Percentiles rank a stretch among this genome's conserved stretches.
Evolutionary conservation across 495 filamentous ascomycete genomes (phyloP).

Genomic region (Penicillium mononematosum): DNA sequence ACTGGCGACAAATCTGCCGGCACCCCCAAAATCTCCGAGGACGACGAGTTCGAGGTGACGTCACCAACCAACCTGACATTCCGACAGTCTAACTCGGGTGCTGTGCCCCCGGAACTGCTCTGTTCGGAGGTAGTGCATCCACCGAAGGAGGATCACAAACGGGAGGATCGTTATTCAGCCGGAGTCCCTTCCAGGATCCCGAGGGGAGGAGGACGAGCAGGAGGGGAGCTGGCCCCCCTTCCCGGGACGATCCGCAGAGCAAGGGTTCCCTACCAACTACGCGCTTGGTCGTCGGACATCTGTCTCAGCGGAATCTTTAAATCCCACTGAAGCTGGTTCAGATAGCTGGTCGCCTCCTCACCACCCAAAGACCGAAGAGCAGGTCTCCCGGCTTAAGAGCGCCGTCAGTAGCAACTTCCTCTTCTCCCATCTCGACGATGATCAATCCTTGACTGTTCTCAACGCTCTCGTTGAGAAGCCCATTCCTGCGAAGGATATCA

Average conservation of each 20-base stretch:
- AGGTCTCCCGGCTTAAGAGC: constrained; percentile 71
- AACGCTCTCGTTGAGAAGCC: constrained; percentile 92
- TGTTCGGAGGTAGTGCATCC: constrained; percentile 36
- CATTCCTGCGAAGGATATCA: constrained; percentile 91
- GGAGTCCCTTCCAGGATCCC: constrained; percentile 39
- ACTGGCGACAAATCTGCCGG: constrained; percentile 34
- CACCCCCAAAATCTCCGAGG: constrained; percentile 54
- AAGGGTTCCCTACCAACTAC: constrained; percentile 88
- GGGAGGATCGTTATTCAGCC: constrained; percentile 32
- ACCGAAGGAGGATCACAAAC: constrained; percentile 23
- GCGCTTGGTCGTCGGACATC: constrained; percentile 91
- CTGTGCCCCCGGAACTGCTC: constrained; percentile 19
- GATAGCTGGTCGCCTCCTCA: constrained; percentile 89
- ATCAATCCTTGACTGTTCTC: constrained; percentile 81
- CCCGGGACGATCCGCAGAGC: constrained; percentile 40
- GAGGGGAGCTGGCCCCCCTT: constrained; percentile 32
- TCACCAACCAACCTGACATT: constrained; percentile 61
- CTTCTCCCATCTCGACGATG: constrained; percentile 92
- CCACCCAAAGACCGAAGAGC: constrained; percentile 78
- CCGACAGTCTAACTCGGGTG: constrained; percentile 37
- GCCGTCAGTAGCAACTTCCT: constrained; percentile 90
- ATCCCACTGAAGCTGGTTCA: constrained; percentile 75
- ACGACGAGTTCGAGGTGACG: constrained; percentile 63
- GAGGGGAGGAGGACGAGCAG: constrained; percentile 25
- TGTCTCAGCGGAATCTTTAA: constrained; percentile 93